Conservation (phyloP, 78 protist genomes). For the Dictyostelium citrinum region DNA sequence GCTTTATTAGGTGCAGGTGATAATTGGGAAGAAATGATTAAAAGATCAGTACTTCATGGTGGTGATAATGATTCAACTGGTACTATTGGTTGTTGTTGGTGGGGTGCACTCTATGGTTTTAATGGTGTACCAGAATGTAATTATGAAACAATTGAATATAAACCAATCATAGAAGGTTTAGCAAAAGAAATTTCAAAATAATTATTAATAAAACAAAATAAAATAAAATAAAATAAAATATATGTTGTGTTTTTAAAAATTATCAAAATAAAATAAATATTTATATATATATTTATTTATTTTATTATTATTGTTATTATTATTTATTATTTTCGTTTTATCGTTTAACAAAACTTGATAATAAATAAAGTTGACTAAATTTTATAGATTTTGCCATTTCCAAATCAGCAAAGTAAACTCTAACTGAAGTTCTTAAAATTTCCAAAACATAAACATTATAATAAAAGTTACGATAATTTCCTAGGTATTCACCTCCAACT, state of each 20-base stretch:
- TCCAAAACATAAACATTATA: neutral
- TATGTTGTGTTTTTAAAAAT: neutral
- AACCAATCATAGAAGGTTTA: neutral
- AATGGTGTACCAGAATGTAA: conserved; percentile 57
- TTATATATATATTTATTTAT: too few species aligned
- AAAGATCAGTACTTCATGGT: conserved; percentile 79
- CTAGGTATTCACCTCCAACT: neutral
- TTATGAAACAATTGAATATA: conserved; percentile 31
- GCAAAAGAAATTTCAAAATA: neutral
- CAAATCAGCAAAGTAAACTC: neutral
- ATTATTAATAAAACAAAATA: too few species aligned
- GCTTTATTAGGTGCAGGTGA: conserved; percentile 71
- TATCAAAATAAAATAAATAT: neutral
- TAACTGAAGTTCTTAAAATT: neutral
- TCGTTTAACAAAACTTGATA: neutral
- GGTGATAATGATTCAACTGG: conserved; percentile 90
- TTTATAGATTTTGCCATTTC: neutral
- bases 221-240: too few species aligned
- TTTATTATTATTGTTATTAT: neutral
- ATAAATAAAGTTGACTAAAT: neutral
- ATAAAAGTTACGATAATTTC: neutral
- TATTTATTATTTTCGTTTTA: neutral
- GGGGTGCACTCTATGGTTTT: conserved; percentile 86
- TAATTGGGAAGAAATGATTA: conserved; percentile 55
- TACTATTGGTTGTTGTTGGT: conserved; percentile 85